Conservation (phyloP, 768 basidiomycete genomes). For the Mycena crocata region DNA sequence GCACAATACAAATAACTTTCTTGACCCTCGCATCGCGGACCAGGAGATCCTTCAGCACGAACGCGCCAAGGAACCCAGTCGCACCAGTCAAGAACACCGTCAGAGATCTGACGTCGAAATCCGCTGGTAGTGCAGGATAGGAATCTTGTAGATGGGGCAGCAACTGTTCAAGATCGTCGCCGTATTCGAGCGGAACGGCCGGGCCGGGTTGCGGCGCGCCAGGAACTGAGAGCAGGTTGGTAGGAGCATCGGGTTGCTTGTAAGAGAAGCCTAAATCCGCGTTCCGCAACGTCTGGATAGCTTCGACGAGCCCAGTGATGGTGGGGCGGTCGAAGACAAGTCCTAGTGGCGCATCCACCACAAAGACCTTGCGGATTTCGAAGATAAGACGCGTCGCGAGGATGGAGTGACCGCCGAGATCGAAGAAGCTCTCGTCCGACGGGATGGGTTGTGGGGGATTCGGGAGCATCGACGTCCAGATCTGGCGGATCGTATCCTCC, state of each 20-base stretch:
- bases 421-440: slow-evolving; percentile 95
- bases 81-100: slow-evolving; percentile 97
- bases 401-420: slow-evolving; percentile 98
- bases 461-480: slow-evolving; percentile 88
- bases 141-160: slow-evolving; percentile 65
- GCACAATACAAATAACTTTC: slow-evolving; percentile 94
- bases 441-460: slow-evolving; percentile 83
- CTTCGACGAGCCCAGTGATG: slow-evolving; percentile 77
- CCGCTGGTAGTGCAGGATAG: slow-evolving; percentile 72
- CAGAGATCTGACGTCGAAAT: slow-evolving; percentile 63
- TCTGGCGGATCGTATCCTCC: slow-evolving; percentile 81
- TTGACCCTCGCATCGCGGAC: slow-evolving; percentile 67
- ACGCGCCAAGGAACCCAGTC: slow-evolving; percentile 96
- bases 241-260: slow-evolving; percentile 39
- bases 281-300: slow-evolving; percentile 80
- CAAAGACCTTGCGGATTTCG: slow-evolving; percentile 93
- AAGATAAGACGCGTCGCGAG: slow-evolving; percentile 97
- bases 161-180: slow-evolving; percentile 79
- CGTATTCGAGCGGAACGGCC: slow-evolving; percentile 70
- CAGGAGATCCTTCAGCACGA: slow-evolving; percentile 86
- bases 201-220: slow-evolving; percentile 30
- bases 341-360: slow-evolving; percentile 90
- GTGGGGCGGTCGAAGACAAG: slow-evolving; percentile 94
- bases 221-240: slow-evolving; percentile 33
- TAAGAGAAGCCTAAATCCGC: slow-evolving; percentile 82